Conservation (phyloP, 1,284 basidiomycete species). For the Leccinum griseonigrum region DNA sequence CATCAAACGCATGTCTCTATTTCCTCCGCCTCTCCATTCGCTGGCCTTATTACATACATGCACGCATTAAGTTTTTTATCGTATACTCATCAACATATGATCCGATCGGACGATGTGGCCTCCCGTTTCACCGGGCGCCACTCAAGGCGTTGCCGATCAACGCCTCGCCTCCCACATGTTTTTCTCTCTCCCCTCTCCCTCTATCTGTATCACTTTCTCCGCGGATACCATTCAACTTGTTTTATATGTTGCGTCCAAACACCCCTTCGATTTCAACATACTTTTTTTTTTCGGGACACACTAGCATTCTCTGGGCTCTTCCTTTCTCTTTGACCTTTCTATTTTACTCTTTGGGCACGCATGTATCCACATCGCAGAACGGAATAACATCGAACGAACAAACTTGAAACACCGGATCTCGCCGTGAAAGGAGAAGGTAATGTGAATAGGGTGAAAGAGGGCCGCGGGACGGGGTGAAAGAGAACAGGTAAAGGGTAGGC, state of each 20-base stretch:
- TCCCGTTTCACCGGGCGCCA: slow-evolving; percentile 8
- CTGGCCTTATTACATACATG: slow-evolving; percentile 10
- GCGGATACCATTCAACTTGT: not conserved
- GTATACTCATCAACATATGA: slow-evolving; percentile 4
- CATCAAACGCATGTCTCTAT: slow-evolving; percentile 18
- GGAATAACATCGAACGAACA: slow-evolving; percentile 3
- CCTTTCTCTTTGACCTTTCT: not conserved
- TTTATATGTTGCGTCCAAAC: not conserved
- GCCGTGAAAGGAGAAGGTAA: not conserved
- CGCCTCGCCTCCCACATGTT: slow-evolving; percentile 9
- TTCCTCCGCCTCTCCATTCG: not conserved
- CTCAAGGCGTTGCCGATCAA: not conserved
- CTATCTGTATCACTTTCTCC: not conserved
- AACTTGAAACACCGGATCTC: slow-evolving; percentile 6
- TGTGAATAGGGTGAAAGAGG: not conserved
- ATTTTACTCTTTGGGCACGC: not conserved
- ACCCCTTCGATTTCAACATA: not conserved
- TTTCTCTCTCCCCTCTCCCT: not conserved
- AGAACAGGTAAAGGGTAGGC: not conserved
- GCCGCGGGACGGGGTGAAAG: not conserved
- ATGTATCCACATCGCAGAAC: slow-evolving; percentile 3
- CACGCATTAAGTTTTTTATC: slow-evolving; percentile 10
- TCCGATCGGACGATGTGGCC: not conserved
- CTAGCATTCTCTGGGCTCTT: not conserved
- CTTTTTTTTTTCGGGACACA: slow-evolving; percentile 7